Percentiles rank a stretch among this genome's conserved stretches.
These are phyloP conservation scores for Sanghuangporus weigelae DNA, from an alignment of 1,284 basidiomycete genomes.

Conservation along the genomic window DNA sequence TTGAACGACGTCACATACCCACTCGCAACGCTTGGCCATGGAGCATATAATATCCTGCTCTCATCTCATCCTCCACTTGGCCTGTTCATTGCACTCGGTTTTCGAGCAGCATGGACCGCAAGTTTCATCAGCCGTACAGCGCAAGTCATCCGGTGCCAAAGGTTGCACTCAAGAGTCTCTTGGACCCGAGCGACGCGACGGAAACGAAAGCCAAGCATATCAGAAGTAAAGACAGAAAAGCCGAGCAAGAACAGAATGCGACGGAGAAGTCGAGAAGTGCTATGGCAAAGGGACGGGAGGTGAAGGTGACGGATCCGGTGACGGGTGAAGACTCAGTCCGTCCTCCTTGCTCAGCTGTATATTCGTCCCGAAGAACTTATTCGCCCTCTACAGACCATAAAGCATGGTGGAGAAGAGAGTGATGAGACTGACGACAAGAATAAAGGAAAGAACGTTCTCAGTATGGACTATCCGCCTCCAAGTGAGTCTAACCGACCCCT, in stretches of 20 bases:
- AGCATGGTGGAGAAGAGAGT: constrained; percentile 8
- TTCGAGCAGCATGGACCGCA: constrained; percentile 1
- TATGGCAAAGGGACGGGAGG: constrained; percentile 17
- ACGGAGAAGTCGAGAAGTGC: constrained; percentile 14
- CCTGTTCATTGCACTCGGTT: background rate
- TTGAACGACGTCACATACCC: background rate
- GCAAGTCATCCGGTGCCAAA: constrained; percentile 11
- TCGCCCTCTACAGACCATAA: constrained; percentile 5
- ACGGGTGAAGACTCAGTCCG: constrained; percentile 19
- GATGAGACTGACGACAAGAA: constrained; percentile 19
- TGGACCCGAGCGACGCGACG: constrained; percentile 11
- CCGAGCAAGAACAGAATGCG: constrained; percentile 23
- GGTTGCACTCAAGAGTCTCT: constrained; percentile 12
- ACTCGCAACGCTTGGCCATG: background rate
- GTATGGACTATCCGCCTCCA: constrained; percentile 28
- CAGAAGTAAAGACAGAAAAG: constrained; percentile 28
- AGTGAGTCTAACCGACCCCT: constrained; percentile 21
- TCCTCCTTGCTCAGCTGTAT: background rate
- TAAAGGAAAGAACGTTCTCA: constrained; percentile 28
- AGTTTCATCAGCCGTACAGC: constrained; percentile 4
- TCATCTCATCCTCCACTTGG: background rate
- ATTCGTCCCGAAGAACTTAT: background rate
- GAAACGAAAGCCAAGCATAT: constrained; percentile 14
- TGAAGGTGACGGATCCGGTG: constrained; percentile 19
- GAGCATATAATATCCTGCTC: background rate